Percentiles rank a stretch among this genome's conserved stretches.
Evolutionary conservation across 163 green algal species (phyloP).

Genomic region (Chlorella variabilis): DNA sequence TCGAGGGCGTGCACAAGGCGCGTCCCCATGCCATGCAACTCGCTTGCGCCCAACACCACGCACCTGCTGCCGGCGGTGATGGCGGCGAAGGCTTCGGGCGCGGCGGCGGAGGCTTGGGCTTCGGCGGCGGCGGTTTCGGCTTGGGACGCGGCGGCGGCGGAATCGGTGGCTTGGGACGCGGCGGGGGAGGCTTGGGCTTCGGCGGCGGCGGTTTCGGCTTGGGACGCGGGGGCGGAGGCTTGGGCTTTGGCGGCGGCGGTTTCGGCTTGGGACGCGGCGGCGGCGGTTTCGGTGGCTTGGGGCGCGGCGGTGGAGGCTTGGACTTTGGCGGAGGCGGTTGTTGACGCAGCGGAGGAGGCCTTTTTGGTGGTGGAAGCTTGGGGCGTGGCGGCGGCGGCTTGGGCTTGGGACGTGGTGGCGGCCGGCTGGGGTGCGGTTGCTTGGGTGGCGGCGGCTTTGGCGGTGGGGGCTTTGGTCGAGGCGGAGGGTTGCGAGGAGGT

Average conservation of each 20-base stretch:
- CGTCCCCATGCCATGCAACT: too few relatives aligned
- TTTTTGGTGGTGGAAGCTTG: not conserved
- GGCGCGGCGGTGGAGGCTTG: not conserved
- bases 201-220: not conserved
- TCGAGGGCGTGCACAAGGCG: too few relatives aligned
- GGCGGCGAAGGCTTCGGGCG: not conserved
- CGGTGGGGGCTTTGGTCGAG: not conserved
- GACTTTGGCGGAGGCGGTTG: not conserved
- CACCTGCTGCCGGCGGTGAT: too few relatives aligned
- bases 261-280: not conserved
- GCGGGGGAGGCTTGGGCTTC: not conserved
- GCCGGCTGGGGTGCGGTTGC: not conserved
- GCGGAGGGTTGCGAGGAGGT: too few relatives aligned
- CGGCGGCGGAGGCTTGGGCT: not conserved
- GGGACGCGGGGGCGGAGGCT: not conserved
- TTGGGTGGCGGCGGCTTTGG: too few relatives aligned
- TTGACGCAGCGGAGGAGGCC: not conserved
- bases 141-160: not conserved
- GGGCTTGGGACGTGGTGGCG: not conserved
- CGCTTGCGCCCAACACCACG: too few relatives aligned
- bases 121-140: not conserved
- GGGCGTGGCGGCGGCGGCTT: not conserved
- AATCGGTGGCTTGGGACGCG: not conserved
- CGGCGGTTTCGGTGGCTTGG: not conserved
- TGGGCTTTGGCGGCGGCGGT: conserved; percentile 2